Evolutionary conservation across 441 rosid species (phyloP).

Genomic region (Hura crepitans): DNA sequence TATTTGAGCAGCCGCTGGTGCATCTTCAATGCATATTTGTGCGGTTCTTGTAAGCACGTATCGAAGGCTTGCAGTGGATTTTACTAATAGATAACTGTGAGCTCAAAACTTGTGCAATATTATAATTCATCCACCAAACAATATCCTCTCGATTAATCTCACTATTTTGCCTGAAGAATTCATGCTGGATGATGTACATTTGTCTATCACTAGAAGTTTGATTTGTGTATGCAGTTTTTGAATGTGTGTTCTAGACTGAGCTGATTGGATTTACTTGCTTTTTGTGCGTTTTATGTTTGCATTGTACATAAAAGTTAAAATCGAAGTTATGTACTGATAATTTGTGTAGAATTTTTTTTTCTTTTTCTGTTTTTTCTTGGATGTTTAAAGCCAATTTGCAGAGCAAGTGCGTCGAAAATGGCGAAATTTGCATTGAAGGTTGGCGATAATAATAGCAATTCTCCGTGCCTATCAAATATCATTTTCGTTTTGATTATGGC

Average conservation of each 20-base stretch:
- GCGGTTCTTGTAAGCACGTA: slow-evolving; percentile 35
- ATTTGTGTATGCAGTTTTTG: neutral
- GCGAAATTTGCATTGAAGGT: slow-evolving; percentile 90
- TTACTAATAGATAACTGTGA: slow-evolving; percentile 28
- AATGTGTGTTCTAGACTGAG: neutral
- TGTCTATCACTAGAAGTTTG: neutral
- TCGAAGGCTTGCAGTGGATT: slow-evolving; percentile 61
- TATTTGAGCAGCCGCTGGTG: neutral
- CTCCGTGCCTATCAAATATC: slow-evolving; percentile 66
- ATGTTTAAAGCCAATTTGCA: slow-evolving; percentile 64
- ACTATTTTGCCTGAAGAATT: slow-evolving; percentile 11
- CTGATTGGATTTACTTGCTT: neutral
- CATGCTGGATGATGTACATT: slow-evolving; percentile 13
- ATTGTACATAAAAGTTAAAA: no score
- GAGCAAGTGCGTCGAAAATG: slow-evolving; percentile 74
- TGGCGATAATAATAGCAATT: slow-evolving; percentile 50
- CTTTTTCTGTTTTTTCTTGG: neutral
- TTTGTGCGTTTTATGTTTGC: neutral
- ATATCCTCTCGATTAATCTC: neutral
- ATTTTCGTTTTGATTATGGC: slow-evolving; percentile 20
- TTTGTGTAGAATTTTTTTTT: neutral
- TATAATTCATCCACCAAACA: slow-evolving; percentile 1
- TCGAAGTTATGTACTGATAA: neutral
- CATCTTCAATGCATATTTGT: no score
- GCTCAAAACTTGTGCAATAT: slow-evolving; percentile 31